Base-by-base conservation (phyloP, 768 basidiomycete genomes). In the Boletus subparvulus region DNA sequence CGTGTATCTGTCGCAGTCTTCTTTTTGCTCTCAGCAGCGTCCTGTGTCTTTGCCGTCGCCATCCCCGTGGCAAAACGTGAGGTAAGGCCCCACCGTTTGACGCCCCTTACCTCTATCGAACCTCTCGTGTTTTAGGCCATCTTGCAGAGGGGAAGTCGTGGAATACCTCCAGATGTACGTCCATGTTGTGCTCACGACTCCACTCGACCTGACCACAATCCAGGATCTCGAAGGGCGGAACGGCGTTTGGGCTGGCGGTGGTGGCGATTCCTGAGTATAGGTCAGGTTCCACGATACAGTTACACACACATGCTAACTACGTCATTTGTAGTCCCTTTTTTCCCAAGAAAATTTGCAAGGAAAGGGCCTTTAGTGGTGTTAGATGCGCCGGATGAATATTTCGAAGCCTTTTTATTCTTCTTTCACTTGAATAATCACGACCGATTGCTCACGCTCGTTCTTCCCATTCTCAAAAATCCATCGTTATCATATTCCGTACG, bases 1-100 rank as follows among this genome's bases (percentile, higher is more conserved):
- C 67, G 65, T 43, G 7, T 62, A 3, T 53, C 52, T 4, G 2
- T 44, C 37, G 39, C 58, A 14, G 8, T 59, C 47, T 8, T 59
- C 21, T 30, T 54, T 11, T 3, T 65, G 44, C 59, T 68, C 54
- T 60, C 67, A 0, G 48, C 57, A 8, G 47, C 44, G 0, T 60
- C 58, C 0, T 56, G 45, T 33, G 50, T 40, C 16, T 35, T 60
- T 19, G 55, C 62, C 13, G 50, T 26, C 4, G 50, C 54, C 30
- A 37, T 68, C 16, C 59, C 65, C 12, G 26, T 56, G 0, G 12
- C 26, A 10, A 47, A 50, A 19, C 61, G 39, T 17, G 43, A 63
- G 37, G 65, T 56, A 52, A 36, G 35, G 35, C 3, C 7, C 14
- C 35, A 7, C 35, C 14, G 6, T 36, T 36, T 36, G 35, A 36